Base-by-base conservation (phyloP, 2,329 filamentous ascomycete genomes). In the Aspergillus uvarum region DNA sequence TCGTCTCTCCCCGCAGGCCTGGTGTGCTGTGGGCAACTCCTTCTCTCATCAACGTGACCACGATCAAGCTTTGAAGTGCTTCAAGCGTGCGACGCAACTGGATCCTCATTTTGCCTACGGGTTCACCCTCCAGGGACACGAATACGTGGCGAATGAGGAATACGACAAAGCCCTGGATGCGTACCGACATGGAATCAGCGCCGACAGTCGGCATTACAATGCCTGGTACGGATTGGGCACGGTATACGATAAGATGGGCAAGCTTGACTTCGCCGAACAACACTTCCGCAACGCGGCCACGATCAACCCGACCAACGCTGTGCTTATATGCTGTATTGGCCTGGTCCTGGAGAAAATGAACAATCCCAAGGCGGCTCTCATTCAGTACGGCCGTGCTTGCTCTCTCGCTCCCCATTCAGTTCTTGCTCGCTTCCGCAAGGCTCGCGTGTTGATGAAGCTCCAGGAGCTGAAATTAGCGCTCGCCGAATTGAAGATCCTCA, bases 141-240 rank as follows among this genome's bases (percentile, higher is more conserved):
- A 99, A 73, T 92, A 96, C 73, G 89, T 98, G 49, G 86, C 91
- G 38, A 98, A 97, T 67, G 96, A 99, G 76, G 96, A 99, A 74
- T 97, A 95, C 71, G 94, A 98, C 73, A 96, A 96, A 74, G 95
- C 95, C 0, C 84, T 96, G 49, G 87, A 88, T 44, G 89, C 92
- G 2, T 99, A 97, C 75, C 87, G 96, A 35, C 86, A 89, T 56
- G 93, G 92, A 1, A 90, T 99, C 66, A 86, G 88, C 49, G 92
- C 91, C 0, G 93, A 99, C 70, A 87, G 85, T 58, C 87, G 94
- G 21, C 94, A 97, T 73, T 99, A 98, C 80, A 96, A 97, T 72
- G 95, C 94, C n/a, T 98, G 96, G 85, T 99, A 98, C 74, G 95
- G 95, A 21, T 76, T 89, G n/a, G 86, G 85, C 7, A 83, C 80